Base-by-base conservation (phyloP, 73 alveolate species). In the Urostyla sp. region DNA sequence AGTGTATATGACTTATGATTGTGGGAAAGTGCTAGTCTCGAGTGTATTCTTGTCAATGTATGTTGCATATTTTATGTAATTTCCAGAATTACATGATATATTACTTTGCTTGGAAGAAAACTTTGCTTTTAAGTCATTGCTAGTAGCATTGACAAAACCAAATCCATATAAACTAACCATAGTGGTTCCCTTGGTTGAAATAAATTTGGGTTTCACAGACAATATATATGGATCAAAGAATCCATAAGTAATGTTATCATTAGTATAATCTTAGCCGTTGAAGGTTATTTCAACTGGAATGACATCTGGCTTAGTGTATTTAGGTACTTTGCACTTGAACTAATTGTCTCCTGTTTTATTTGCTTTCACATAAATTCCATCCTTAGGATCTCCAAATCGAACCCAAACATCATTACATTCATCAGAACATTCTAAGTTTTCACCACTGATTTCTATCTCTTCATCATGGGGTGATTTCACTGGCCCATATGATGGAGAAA, bases 191-290 rank as follows among this genome's bases (percentile, higher is more conserved):
- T 88, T 85, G 1, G 69, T 67, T 35, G 90, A 81, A 43, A 90
- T 72, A 74, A 95, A 81, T 83, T 87, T 95, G 0, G 99, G 99
- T 24, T 80, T 83, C 13, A 91, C 95, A 52, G 75, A 82, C 36
- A 95, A 77, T 0, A 92, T 87, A 74, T 75, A 95, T 1, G 99
- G 98, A 69, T 95, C 99, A 88, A 88, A 95, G 84, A 69, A 95
- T 50, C 98, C 93, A 84, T 86, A 95, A 59, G 80, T 84, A 4
- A 52, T 61, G 35, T 85, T 75, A 85, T 95, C 89, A 72, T 93
- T 89, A 11, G 99, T 92, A 61, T 79, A 95, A 50, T 95, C 99
- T 53, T 87, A 85, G 27, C 99, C 99, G 37, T 92, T 95, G 51
- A 90, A 66, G 24, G 99, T 85, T 28, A 90, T 81, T 80, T 95